These are phyloP conservation scores for Crinitomyces ghanaensis DNA, from an alignment of 805 yeast genomes.

Conservation along the genomic window DNA sequence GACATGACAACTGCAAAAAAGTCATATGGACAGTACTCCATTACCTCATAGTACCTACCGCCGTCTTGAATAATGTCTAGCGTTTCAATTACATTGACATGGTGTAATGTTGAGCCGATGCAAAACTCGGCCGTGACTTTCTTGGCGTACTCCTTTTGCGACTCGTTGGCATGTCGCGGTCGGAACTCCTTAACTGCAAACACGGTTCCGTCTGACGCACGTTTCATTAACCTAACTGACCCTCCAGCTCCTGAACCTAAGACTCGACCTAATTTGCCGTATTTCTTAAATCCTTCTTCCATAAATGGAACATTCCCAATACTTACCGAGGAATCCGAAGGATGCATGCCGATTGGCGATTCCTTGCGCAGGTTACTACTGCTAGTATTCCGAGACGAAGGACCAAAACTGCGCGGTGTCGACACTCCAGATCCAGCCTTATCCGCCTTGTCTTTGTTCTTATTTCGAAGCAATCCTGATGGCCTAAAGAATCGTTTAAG, in stretches of 20 bases:
- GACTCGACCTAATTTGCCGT: slow-evolving; percentile 62
- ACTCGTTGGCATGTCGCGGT: slow-evolving; percentile 48
- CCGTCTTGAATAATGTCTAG: slow-evolving; percentile 67
- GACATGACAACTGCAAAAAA: slow-evolving; percentile 90
- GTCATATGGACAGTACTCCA: slow-evolving; percentile 90
- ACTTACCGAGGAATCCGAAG: slow-evolving; percentile 2
- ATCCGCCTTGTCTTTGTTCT: slow-evolving; percentile 11
- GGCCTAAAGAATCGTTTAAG: slow-evolving; percentile 35
- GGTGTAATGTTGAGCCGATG: slow-evolving; percentile 67
- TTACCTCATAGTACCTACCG: slow-evolving; percentile 55
- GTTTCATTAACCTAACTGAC: slow-evolving; percentile 67
- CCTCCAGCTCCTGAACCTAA: slow-evolving; percentile 95
- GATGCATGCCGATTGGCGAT: slow-evolving; percentile 1
- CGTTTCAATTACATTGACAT: slow-evolving; percentile 72
- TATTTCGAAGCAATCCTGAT: too few species aligned
- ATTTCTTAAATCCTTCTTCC: slow-evolving; percentile 42
- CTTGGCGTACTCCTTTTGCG: slow-evolving; percentile 55
- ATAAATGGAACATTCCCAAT: slow-evolving; percentile 25
- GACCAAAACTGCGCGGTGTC: too few species aligned
- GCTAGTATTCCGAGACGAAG: background rate
- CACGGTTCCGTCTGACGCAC: slow-evolving; percentile 45
- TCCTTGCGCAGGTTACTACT: background rate
- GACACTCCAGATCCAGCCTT: slow-evolving; percentile 1
- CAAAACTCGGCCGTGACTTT: slow-evolving; percentile 76
- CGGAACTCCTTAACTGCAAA: slow-evolving; percentile 87